Percentiles rank a stretch among this genome's conserved stretches.
Evolutionary conservation across 306 rosid species (phyloP).

Genomic region (Quillaja saponaria): DNA sequence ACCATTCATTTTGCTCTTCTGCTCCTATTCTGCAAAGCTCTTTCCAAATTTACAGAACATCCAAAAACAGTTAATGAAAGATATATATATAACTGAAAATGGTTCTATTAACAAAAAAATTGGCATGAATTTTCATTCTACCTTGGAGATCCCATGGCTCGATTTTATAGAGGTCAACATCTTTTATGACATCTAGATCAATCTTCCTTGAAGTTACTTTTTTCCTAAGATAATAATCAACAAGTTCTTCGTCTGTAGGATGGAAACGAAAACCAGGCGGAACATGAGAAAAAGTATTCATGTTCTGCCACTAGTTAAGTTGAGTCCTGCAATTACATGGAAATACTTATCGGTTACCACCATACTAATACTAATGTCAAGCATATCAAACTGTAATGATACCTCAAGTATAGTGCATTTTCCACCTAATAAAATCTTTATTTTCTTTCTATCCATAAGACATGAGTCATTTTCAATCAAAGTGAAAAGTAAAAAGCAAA

Average conservation of each 20-base stretch:
- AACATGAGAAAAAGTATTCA: conserved; percentile 65
- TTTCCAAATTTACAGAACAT: conserved; percentile 17
- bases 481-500: too few relatives aligned
- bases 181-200: conserved; percentile 88
- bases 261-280: conserved; percentile 98
- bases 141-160: conserved; percentile 99
- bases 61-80: too few relatives aligned
- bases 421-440: too few relatives aligned
- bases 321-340: conserved; percentile 43
- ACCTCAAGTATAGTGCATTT: too few relatives aligned
- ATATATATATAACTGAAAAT: background rate
- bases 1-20: conserved; percentile 89
- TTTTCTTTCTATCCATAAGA: too few relatives aligned
- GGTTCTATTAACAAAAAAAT: background rate
- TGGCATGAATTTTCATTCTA: conserved; percentile 14
- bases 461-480: too few relatives aligned
- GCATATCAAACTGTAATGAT: too few relatives aligned
- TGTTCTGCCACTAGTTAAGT: conserved; percentile 31
- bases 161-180: conserved; percentile 88
- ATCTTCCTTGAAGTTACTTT: conserved; percentile 71
- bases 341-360: too few relatives aligned
- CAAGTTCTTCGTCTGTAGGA: conserved; percentile 96
- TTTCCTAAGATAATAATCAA: conserved; percentile 86
- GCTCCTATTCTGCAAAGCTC: conserved; percentile 85
- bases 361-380: too few relatives aligned